A percentile compares a stretch with the other conserved stretches of the same genome.
These are phyloP conservation scores for Periconia digitata DNA, from an alignment of 2,329 filamentous ascomycete species.

Conservation along the genomic window DNA sequence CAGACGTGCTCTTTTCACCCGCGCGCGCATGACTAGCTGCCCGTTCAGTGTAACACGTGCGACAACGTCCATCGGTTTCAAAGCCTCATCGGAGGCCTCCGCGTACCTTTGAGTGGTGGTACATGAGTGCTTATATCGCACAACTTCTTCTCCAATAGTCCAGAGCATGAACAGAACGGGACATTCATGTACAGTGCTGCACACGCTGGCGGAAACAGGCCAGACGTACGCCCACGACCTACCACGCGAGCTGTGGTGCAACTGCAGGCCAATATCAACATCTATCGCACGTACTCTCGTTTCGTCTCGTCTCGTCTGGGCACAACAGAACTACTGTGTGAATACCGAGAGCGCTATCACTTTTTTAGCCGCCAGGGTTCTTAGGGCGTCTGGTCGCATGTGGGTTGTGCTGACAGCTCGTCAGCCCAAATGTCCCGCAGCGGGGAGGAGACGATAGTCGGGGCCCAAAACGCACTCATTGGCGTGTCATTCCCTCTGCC, in stretches of 20 bases:
- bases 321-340: too few species aligned
- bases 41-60: conserved; percentile 17
- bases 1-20: background rate
- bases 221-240: too few species aligned
- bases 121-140: too few species aligned
- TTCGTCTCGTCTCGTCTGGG: too few species aligned
- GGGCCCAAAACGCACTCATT: conserved; percentile 7
- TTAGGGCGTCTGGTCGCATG: conserved; percentile 7
- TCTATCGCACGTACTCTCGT: too few species aligned
- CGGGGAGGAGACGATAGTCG: conserved; percentile 12
- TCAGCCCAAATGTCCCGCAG: conserved; percentile 8
- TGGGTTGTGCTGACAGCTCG: background rate
- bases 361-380: conserved; percentile 26
- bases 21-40: conserved; percentile 17
- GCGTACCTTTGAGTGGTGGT: too few species aligned
- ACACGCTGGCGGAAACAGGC: too few species aligned
- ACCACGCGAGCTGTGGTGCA: too few species aligned
- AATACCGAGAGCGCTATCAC: conserved; percentile 16
- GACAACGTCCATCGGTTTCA: background rate
- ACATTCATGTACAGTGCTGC: too few species aligned
- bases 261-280: too few species aligned
- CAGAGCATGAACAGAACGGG: too few species aligned
- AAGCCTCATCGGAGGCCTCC: background rate
- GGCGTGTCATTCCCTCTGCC: conserved; percentile 6
- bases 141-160: too few species aligned